phyloP scores from a whole-genome alignment of 768 basidiomycete species.

The Phanerochaete carnosa region DNA sequence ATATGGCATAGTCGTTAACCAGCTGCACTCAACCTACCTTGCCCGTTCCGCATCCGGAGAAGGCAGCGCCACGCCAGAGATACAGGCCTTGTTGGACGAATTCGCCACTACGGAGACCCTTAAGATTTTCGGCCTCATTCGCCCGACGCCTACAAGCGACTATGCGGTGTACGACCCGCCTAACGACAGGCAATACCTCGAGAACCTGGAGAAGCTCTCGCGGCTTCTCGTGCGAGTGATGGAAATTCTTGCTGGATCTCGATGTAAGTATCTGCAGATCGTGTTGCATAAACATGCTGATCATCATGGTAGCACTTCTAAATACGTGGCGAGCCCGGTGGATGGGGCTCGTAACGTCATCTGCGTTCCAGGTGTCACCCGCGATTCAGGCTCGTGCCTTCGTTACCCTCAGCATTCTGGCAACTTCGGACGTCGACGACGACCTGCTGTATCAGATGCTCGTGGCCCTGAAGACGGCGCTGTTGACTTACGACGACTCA shows the following conservation, averaged over 20 bases:
- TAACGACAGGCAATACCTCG: constrained; percentile 54
- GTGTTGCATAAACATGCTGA: not conserved
- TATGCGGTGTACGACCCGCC: constrained; percentile 54
- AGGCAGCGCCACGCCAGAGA: constrained; percentile 43
- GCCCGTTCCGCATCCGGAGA: constrained; percentile 49
- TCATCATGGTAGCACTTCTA: constrained; percentile 50
- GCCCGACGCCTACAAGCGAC: constrained; percentile 65
- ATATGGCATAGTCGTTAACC: constrained; percentile 79
- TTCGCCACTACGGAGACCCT: constrained; percentile 55
- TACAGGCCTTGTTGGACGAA: constrained; percentile 62
- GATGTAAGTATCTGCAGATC: constrained; percentile 45
- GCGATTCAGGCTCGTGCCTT: constrained; percentile 89
- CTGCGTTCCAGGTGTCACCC: constrained; percentile 87
- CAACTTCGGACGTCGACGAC: constrained; percentile 83
- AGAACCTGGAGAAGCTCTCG: constrained; percentile 64
- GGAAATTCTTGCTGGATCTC: constrained; percentile 60
- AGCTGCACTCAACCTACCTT: constrained; percentile 73
- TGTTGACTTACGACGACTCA: constrained; percentile 63
- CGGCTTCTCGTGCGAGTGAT: constrained; percentile 61
- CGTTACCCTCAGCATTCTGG: constrained; percentile 77
- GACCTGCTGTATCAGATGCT: constrained; percentile 93
- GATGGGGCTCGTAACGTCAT: constrained; percentile 87
- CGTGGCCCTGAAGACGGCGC: constrained; percentile 75
- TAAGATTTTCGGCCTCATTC: constrained; percentile 68
- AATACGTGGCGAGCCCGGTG: constrained; percentile 93